phyloP scores from a whole-genome alignment of 2,329 filamentous ascomycete genomes.

The Dothiorella sarmentorum region DNA sequence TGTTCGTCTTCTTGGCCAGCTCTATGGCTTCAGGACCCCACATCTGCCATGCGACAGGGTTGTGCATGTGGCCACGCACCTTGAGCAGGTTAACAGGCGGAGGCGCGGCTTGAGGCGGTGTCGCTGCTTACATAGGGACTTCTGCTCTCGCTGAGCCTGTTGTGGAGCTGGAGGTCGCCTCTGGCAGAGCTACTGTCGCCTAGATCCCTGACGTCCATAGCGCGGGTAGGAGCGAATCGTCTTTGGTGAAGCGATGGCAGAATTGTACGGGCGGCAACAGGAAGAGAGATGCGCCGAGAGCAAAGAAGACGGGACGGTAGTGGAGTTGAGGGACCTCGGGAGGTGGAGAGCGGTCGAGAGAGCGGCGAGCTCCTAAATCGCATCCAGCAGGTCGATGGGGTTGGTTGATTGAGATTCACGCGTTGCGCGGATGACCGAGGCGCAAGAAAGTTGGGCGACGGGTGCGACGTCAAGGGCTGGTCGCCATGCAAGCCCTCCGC shows the following conservation, averaged over 20 bases:
- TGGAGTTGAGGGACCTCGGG: not conserved
- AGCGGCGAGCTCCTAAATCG: not conserved
- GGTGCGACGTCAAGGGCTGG: slow-evolving; percentile 2
- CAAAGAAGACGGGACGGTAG: not conserved
- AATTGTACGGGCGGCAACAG: not conserved
- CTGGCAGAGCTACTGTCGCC: slow-evolving; percentile 16
- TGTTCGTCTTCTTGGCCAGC: slow-evolving; percentile 76
- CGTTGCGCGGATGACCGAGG: slow-evolving; percentile 7
- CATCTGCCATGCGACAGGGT: slow-evolving; percentile 87
- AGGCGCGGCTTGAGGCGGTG: not conserved
- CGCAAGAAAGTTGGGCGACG: slow-evolving; percentile 7
- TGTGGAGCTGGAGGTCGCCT: slow-evolving; percentile 29
- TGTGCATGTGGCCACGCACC: slow-evolving; percentile 72
- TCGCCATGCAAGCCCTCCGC: not conserved
- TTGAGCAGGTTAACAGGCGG: slow-evolving; percentile 27
- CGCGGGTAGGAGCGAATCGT: slow-evolving; percentile 7
- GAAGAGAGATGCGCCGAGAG: not conserved
- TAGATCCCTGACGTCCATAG: slow-evolving; percentile 30
- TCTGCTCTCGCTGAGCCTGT: slow-evolving; percentile 58
- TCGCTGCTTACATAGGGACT: slow-evolving; percentile 61
- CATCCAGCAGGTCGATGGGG: not conserved
- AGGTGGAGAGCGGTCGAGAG: not conserved
- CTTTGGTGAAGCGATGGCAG: not conserved
- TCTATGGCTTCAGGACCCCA: slow-evolving; percentile 74
- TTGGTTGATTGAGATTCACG: not conserved